phyloP scores from a whole-genome alignment of 495 filamentous ascomycete genomes.

The Zalerion maritima region DNA sequence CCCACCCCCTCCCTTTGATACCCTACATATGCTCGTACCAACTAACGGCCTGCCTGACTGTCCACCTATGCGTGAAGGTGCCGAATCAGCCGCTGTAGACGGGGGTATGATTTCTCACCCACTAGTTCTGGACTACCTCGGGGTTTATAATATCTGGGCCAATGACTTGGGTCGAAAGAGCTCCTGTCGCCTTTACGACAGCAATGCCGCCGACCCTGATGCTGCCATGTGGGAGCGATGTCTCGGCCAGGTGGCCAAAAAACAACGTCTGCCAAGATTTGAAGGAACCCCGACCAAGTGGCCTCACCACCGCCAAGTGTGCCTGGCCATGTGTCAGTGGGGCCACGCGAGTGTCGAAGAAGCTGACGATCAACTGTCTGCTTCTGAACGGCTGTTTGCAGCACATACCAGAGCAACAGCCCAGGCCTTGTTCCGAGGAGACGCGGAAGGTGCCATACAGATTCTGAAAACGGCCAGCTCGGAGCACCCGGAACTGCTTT shows the following conservation, averaged over 20 bases:
- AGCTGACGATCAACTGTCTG: slow-evolving; percentile 38
- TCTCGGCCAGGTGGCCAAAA: slow-evolving; percentile 30
- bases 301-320: slow-evolving; percentile 62
- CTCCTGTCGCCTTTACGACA: slow-evolving; percentile 26
- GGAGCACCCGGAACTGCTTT: slow-evolving; percentile 33
- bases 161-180: slow-evolving; percentile 49
- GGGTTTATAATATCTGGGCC: slow-evolving; percentile 67
- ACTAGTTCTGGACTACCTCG: slow-evolving; percentile 75
- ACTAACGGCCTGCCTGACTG: too few relatives aligned
- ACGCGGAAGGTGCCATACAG: slow-evolving; percentile 41
- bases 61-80: slow-evolving; percentile 30
- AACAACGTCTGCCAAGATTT: slow-evolving; percentile 23
- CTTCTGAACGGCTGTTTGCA: slow-evolving; percentile 43
- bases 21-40: too few relatives aligned
- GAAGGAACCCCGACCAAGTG: slow-evolving; percentile 42
- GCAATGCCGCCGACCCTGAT: slow-evolving; percentile 23
- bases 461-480: slow-evolving; percentile 34
- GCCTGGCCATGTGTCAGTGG: slow-evolving; percentile 65
- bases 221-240: slow-evolving; percentile 32
- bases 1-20: too few relatives aligned
- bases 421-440: slow-evolving; percentile 57
- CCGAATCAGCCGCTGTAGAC: slow-evolving; percentile 46
- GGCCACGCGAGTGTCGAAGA: slow-evolving; percentile 42
- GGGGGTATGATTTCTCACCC: slow-evolving; percentile 59
- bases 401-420: slow-evolving; percentile 73